A percentile compares a stretch with the other conserved stretches of the same genome.
Conservation (phyloP, 1,139 yeast genomes). For the Arxiozyma telluris region DNA sequence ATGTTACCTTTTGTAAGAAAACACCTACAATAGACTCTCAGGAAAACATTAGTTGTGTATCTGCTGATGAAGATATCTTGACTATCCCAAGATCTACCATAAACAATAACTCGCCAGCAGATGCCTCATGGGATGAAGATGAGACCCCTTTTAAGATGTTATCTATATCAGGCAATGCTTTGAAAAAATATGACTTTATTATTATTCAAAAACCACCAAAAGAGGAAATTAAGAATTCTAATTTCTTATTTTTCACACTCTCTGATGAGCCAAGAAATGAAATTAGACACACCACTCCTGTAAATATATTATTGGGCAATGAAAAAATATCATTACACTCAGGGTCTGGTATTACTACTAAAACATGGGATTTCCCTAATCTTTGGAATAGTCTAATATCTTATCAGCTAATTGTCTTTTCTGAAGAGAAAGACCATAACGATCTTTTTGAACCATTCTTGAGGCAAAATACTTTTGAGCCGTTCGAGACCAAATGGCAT, state of each 20-base stretch:
- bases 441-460: conserved; percentile 50
- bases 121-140: conserved; percentile 47
- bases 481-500: conserved; percentile 73
- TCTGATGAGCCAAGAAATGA: conserved; percentile 1
- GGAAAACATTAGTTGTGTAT: conserved; percentile 36
- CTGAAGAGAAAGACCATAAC: conserved; percentile 3
- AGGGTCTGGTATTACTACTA: conserved; percentile 1
- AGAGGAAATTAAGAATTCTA: conserved; percentile 25
- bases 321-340: conserved; percentile 6
- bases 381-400: conserved; percentile 27
- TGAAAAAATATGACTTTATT: conserved; percentile 41
- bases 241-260: conserved; percentile 28
- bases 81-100: conserved; percentile 41
- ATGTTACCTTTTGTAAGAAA: conserved; percentile 13
- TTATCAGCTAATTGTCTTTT: conserved; percentile 12
- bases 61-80: conserved; percentile 32
- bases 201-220: conserved; percentile 33
- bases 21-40: conserved; percentile 1
- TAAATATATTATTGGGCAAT: conserved; percentile 10
- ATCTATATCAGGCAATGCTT: conserved; percentile 32
- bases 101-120: conserved; percentile 32
- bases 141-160: conserved; percentile 40
- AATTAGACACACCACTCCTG: conserved; percentile 6
- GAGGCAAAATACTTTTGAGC: conserved; percentile 58
- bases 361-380: conserved; percentile 16